Evolutionary conservation across 345 rosid species (phyloP), one percentile per base, ranked within the genome.

Genomic region (Pseudoturritis turrita): DNA sequence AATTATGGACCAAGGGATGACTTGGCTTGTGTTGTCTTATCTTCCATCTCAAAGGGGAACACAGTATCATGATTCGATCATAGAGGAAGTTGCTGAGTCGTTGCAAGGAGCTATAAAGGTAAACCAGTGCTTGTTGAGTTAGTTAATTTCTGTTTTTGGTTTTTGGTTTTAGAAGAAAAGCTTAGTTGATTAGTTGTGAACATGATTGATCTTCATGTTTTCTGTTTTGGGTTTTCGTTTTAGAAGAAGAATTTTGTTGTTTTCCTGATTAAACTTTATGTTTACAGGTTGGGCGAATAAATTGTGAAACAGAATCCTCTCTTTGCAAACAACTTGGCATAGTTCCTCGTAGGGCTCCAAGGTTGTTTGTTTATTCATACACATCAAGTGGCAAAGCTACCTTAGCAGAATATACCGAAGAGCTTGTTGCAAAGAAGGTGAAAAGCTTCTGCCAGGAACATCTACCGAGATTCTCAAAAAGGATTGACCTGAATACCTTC

Each of bases 51-150:
- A 75, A 71, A 86, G 72, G 71, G 83, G 83, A 62, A 80, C 70
- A 10, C 79, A 80, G 70, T 72, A 82, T 79, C 79, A 81, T 72
- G 96, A 91, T 62, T 87, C 93, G 4, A 60, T 65, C 4, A 25
- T 85, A 14, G 86, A 77, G 72, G 92, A 95, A 82, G 96, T 84
- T 43, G 81, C 85, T 61, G 79, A 52, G 66, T 79, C 83, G 49
- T 68, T 95, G 74, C 79, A 79, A 69, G 99, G 98, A 83, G 99
- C 94, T 75, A 21, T 91, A 51, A 87, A 85, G 96, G 99, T 94
- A 82, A 23, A 49, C 14, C 65, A 10, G 29, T 52, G 41, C 2
- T 36, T 58, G 43, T 17, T 18, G 4, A 45, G 43, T 45, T 35
- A n/a, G 11, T 50, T 71, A 31, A 70, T 47, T 63, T 52, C 19